phyloP scores from a whole-genome alignment of 768 basidiomycete genomes.

The Xanthoconium stramineum region DNA sequence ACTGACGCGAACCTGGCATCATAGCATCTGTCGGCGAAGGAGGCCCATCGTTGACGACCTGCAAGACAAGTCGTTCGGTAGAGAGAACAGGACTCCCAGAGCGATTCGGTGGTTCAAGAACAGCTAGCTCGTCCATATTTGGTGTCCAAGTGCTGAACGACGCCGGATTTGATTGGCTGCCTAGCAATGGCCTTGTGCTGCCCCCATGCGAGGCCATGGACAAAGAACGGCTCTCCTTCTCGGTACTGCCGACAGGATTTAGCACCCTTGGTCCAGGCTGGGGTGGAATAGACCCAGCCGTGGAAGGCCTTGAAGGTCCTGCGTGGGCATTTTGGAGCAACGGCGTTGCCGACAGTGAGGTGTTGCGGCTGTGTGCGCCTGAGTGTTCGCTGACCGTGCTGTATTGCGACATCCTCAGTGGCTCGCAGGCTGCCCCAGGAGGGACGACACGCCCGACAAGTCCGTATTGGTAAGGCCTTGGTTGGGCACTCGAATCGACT shows the following conservation, averaged over 20 bases:
- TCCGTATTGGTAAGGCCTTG: slow-evolving; percentile 62
- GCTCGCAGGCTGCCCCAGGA: slow-evolving; percentile 28
- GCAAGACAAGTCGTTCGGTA: slow-evolving; percentile 25
- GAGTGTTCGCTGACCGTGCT: slow-evolving; percentile 20
- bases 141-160: slow-evolving; percentile 12
- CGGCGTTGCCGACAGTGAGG: slow-evolving; percentile 25
- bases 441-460: slow-evolving; percentile 46
- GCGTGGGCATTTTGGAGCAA: slow-evolving; percentile 18
- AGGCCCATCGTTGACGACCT: slow-evolving; percentile 25
- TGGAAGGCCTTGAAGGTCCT: slow-evolving; percentile 40
- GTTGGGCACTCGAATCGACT: slow-evolving; percentile 35
- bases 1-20: not conserved
- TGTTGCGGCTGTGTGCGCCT: slow-evolving; percentile 22
- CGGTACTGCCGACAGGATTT: slow-evolving; percentile 1
- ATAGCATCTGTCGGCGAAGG: slow-evolving; percentile 19
- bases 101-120: slow-evolving; percentile 16
- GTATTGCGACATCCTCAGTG: slow-evolving; percentile 35
- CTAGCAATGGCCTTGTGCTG: slow-evolving; percentile 6
- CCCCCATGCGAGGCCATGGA: slow-evolving; percentile 21
- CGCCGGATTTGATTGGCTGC: not conserved
- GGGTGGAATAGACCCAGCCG: slow-evolving; percentile 37
- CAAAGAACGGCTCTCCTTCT: slow-evolving; percentile 16
- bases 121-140: slow-evolving; percentile 20
- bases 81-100: slow-evolving; percentile 20
- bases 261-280: slow-evolving; percentile 8